Percentiles rank a stretch among this genome's conserved stretches.
Evolutionary conservation across 1,284 basidiomycete genomes (phyloP).

Genomic region (Chalciporus sp.): DNA sequence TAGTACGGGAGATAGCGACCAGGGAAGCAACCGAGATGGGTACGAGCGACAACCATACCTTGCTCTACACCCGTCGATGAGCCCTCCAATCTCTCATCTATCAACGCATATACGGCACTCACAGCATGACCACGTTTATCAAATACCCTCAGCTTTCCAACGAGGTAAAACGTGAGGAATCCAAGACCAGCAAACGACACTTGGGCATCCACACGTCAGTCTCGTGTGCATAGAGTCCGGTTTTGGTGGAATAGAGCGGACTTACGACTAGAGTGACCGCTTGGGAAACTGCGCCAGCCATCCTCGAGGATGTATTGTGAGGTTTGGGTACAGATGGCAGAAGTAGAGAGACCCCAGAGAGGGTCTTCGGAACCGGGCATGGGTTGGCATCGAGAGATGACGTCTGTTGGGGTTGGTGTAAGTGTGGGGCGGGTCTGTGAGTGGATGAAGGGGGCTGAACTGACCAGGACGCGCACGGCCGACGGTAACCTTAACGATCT

Average conservation of each 20-base stretch:
- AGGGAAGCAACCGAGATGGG: constrained; percentile 66
- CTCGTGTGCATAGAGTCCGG: not conserved
- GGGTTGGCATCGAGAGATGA: constrained; percentile 70
- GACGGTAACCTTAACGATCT: constrained; percentile 65
- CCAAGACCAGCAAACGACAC: constrained; percentile 77
- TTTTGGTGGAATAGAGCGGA: not conserved
- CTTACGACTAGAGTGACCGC: constrained; percentile 70
- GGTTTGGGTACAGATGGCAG: constrained; percentile 64
- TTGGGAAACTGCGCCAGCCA: constrained; percentile 79
- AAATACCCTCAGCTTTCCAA: constrained; percentile 77
- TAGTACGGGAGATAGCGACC: constrained; percentile 69
- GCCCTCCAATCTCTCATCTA: not conserved
- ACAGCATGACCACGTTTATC: constrained; percentile 64
- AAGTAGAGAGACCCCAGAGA: constrained; percentile 60
- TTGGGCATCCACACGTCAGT: constrained; percentile 23
- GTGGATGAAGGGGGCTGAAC: not conserved
- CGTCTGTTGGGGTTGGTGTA: constrained; percentile 37
- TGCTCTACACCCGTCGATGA: constrained; percentile 40
- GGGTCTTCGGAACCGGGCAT: constrained; percentile 52
- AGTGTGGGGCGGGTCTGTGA: not conserved
- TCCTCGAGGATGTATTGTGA: constrained; percentile 52
- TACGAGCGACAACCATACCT: constrained; percentile 67
- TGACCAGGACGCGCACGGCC: constrained; percentile 68
- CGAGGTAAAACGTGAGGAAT: constrained; percentile 72
- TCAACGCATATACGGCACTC: constrained; percentile 16